Conservation (phyloP, 371 early-diverging fungal genomes). For the Mortierella sp. region DNA sequence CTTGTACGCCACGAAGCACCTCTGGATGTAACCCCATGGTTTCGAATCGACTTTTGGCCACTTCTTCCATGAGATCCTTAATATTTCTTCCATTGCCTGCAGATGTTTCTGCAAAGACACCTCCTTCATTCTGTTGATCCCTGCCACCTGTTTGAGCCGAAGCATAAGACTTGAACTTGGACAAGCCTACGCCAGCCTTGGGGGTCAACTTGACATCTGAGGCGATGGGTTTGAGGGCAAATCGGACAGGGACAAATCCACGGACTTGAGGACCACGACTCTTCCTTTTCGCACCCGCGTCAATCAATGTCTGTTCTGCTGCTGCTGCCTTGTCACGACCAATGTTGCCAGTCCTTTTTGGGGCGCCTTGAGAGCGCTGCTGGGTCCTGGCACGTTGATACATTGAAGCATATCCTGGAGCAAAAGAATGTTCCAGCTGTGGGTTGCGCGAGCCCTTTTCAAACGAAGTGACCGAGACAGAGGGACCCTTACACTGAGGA, state of each 20-base stretch:
- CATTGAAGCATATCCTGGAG: conserved; percentile 35
- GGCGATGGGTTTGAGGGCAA: conserved; percentile 54
- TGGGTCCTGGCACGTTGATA: conserved; percentile 6
- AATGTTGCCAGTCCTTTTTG: conserved; percentile 33
- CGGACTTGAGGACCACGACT: conserved; percentile 51
- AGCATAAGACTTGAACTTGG: conserved; percentile 23
- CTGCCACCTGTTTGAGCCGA: not conserved
- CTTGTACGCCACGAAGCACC: conserved; percentile 59
- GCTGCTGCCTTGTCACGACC: conserved; percentile 50
- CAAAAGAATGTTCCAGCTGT: conserved; percentile 44
- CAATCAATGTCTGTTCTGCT: conserved; percentile 50
- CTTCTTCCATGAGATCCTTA: conserved; percentile 54
- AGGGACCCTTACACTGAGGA: conserved; percentile 11
- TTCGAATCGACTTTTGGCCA: conserved; percentile 65
- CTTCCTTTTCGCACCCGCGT: conserved; percentile 28
- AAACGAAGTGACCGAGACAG: conserved; percentile 44
- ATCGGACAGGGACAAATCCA: conserved; percentile 60
- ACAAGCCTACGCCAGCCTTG: conserved; percentile 2
- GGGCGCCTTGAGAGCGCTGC: not conserved
- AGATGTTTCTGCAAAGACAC: conserved; percentile 29
- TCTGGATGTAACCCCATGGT: conserved; percentile 64
- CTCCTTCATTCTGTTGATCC: not conserved
- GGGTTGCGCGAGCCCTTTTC: conserved; percentile 47
- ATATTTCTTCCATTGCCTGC: conserved; percentile 19
- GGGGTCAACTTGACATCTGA: conserved; percentile 53